phyloP scores from a whole-genome alignment of 2,329 filamentous ascomycete species.

The Chrysoporthe austroafricana region DNA sequence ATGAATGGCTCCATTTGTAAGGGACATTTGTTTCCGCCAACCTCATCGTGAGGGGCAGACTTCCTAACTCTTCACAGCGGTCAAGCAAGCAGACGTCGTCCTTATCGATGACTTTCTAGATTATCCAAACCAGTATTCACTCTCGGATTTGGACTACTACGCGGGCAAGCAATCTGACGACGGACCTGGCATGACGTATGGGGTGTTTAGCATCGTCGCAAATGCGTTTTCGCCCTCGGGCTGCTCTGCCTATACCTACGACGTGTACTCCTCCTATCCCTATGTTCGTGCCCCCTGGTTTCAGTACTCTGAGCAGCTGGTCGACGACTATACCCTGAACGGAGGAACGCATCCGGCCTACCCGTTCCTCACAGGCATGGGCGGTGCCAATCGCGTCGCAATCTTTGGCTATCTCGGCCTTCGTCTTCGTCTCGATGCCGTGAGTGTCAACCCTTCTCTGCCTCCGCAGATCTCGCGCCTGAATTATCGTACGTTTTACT shows the following conservation, averaged over 20 bases:
- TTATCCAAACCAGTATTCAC: constrained; percentile 23
- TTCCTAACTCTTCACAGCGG: background rate
- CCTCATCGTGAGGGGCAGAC: too few relatives aligned
- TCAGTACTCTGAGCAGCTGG: constrained; percentile 27
- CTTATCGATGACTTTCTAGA: constrained; percentile 27
- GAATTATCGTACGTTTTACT: constrained; percentile 27
- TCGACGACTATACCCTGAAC: constrained; percentile 26
- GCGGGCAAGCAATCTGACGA: constrained; percentile 22
- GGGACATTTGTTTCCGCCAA: background rate
- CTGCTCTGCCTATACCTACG: constrained; percentile 25
- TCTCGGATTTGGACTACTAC: constrained; percentile 26
- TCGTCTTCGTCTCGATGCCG: constrained; percentile 21
- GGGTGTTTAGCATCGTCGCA: constrained; percentile 27
- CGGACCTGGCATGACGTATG: constrained; percentile 27
- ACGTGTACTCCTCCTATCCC: constrained; percentile 19
- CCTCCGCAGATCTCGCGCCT: constrained; percentile 23
- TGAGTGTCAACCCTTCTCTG: constrained; percentile 25
- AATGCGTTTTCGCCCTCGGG: constrained; percentile 25
- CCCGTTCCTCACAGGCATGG: constrained; percentile 24
- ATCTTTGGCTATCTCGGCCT: constrained; percentile 27
- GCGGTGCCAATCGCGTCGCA: constrained; percentile 25
- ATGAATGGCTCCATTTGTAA: constrained; percentile 63
- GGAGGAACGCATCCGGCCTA: constrained; percentile 26
- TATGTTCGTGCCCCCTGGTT: constrained; percentile 27
- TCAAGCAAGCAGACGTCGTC: constrained; percentile 29